Conservation (phyloP, 2,329 filamentous ascomycete species). For the Akanthomyces dipterigenus region DNA sequence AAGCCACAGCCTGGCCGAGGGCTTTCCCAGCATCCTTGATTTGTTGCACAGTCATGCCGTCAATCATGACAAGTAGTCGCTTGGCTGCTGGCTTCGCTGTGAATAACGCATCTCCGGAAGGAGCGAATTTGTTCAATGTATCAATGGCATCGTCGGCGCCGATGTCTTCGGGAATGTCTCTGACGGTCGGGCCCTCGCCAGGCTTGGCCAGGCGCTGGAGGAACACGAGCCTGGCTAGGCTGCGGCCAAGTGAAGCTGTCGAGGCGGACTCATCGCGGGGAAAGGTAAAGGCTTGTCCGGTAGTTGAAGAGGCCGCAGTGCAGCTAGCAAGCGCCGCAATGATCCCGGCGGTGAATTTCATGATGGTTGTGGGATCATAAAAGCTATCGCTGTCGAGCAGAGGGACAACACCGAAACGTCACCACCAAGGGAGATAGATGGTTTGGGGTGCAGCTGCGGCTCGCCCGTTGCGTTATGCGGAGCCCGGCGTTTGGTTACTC, state of each 20-base stretch:
- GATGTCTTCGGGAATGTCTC: conserved; percentile 36
- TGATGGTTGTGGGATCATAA: conserved; percentile 27
- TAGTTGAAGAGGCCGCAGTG: conserved; percentile 31
- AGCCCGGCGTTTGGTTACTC: conserved; percentile 13
- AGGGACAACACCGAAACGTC: conserved; percentile 19
- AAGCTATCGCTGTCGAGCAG: conserved; percentile 23
- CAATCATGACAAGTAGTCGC: conserved; percentile 55
- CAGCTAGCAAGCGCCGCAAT: conserved; percentile 32
- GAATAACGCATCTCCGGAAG: conserved; percentile 45
- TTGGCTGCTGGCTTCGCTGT: conserved; percentile 23
- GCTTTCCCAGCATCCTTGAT: conserved; percentile 36
- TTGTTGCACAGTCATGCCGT: conserved; percentile 45
- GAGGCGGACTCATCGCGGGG: conserved; percentile 25
- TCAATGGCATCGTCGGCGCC: conserved; percentile 43
- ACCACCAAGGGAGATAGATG: conserved; percentile 15
- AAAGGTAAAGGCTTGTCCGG: conserved; percentile 50
- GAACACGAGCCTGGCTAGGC: conserved; percentile 51
- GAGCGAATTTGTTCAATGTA: conserved; percentile 55
- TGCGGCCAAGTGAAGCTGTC: conserved; percentile 40
- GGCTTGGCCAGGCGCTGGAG: conserved; percentile 47
- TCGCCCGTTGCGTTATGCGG: conserved; percentile 6
- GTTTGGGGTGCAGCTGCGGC: not conserved
- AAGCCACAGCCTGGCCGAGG: conserved; percentile 35
- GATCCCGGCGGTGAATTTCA: conserved; percentile 38
- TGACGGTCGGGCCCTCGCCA: conserved; percentile 41